Conservation (phyloP, 2,329 filamentous ascomycete species). For the Venturia oleaginea region DNA sequence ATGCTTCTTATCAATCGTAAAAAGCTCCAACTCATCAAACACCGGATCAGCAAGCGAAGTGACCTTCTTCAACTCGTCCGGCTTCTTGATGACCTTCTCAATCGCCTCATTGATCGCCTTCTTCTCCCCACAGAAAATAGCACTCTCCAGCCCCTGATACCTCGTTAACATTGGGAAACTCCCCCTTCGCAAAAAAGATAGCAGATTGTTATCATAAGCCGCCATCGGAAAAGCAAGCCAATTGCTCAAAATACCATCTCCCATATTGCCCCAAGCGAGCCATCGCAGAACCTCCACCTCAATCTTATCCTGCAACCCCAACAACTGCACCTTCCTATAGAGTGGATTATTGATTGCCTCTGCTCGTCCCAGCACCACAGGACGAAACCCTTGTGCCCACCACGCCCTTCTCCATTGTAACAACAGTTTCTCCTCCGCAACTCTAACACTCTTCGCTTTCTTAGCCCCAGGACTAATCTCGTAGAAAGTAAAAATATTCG, state of each 20-base stretch:
- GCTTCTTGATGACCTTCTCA: constrained; percentile 30
- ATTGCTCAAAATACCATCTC: constrained; percentile 69
- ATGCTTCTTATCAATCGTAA: constrained; percentile 56
- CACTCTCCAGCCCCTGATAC: constrained; percentile 62
- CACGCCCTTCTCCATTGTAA: constrained; percentile 86
- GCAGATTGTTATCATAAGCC: constrained; percentile 58
- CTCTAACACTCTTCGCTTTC: constrained; percentile 54
- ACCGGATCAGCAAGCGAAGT: constrained; percentile 49
- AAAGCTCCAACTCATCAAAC: constrained; percentile 39
- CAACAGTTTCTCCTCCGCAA: constrained; percentile 70
- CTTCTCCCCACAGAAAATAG: constrained; percentile 63
- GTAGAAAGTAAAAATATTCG: constrained; percentile 85
- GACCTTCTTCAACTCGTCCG: constrained; percentile 46
- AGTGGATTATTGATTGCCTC: constrained; percentile 79
- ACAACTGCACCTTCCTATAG: constrained; percentile 58
- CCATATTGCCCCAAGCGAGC: constrained; percentile 91
- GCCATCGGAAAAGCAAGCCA: constrained; percentile 81
- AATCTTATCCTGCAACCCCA: constrained; percentile 50
- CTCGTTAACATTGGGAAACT: constrained; percentile 65
- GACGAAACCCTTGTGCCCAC: constrained; percentile 90
- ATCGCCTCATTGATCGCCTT: constrained; percentile 35
- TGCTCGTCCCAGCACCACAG: constrained; percentile 66
- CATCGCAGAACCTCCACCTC: constrained; percentile 69
- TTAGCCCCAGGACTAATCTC: constrained; percentile 49
- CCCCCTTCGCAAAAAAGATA: constrained; percentile 65